Evolutionary conservation across 2,329 filamentous ascomycete genomes (phyloP).

Genomic region (Celoporthe dispersa): DNA sequence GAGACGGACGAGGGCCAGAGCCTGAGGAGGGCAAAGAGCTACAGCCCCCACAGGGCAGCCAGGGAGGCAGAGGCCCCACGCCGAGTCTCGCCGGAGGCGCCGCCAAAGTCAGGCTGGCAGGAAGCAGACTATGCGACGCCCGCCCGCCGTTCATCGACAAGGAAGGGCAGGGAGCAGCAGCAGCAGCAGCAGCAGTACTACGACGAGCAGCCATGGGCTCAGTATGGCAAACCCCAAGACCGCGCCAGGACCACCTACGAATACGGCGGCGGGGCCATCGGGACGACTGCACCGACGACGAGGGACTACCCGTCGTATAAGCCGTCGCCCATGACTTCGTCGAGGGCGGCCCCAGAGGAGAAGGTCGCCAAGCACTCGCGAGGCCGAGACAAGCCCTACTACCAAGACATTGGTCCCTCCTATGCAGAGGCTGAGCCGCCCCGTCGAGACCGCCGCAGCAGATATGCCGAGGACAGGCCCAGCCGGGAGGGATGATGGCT

Average conservation of each 20-base stretch:
- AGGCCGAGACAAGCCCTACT: slow-evolving; percentile 22
- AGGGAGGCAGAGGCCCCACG: slow-evolving; percentile 21
- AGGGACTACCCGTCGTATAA: slow-evolving; percentile 21
- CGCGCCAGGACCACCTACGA: slow-evolving; percentile 3
- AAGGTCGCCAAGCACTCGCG: slow-evolving; percentile 19
- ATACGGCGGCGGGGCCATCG: not conserved
- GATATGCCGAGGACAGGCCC: slow-evolving; percentile 15
- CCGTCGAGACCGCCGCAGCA: slow-evolving; percentile 19
- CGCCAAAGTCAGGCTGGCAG: slow-evolving; percentile 20
- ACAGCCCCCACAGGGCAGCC: slow-evolving; percentile 24
- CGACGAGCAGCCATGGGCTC: slow-evolving; percentile 16
- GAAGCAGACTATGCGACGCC: slow-evolving; percentile 9
- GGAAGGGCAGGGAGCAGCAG: slow-evolving; percentile 15
- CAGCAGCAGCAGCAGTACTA: slow-evolving; percentile 20
- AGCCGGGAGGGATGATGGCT: slow-evolving; percentile 9
- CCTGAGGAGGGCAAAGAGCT: slow-evolving; percentile 25
- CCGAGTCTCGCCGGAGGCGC: slow-evolving; percentile 14
- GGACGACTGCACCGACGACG: slow-evolving; percentile 17
- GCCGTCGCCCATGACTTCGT: not conserved
- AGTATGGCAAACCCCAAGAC: slow-evolving; percentile 1
- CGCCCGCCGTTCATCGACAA: slow-evolving; percentile 6
- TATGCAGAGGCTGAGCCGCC: slow-evolving; percentile 17
- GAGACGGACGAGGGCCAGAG: slow-evolving; percentile 25
- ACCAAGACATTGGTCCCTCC: slow-evolving; percentile 10
- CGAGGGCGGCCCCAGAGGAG: slow-evolving; percentile 11